Evolutionary conservation across 176 grass and related monocot species (phyloP).

Genomic region (Themeda triandra): DNA sequence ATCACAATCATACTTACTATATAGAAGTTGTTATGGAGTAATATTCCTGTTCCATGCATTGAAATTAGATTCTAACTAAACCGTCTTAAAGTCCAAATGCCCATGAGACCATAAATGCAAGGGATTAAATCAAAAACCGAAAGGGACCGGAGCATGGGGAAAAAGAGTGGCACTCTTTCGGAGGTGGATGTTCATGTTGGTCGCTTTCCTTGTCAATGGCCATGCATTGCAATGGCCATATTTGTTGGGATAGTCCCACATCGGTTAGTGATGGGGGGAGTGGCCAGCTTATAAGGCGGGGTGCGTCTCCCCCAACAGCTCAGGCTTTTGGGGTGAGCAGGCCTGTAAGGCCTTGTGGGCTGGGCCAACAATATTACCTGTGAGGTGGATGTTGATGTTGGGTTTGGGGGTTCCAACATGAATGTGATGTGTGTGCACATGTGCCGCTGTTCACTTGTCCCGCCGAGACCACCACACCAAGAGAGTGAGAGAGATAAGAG

Average conservation of each 20-base stretch:
- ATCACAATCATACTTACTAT: not conserved
- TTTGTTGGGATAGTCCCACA: too few species aligned
- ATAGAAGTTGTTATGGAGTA: not conserved
- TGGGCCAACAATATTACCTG: conserved; percentile 7
- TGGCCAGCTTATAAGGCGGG: too few species aligned
- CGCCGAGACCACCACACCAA: not conserved
- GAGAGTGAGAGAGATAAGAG: not conserved
- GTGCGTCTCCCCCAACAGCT: too few species aligned
- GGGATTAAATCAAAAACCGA: too few species aligned
- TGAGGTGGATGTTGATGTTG: too few species aligned
- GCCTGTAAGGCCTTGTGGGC: too few species aligned
- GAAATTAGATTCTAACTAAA: not conserved
- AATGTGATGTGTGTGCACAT: conserved; percentile 19
- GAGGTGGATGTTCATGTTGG: conserved; percentile 25
- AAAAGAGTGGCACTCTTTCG: conserved; percentile 33
- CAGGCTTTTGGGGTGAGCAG: too few species aligned
- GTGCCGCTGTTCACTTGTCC: conserved; percentile 10
- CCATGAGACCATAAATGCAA: too few species aligned
- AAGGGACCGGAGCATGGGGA: conserved; percentile 47
- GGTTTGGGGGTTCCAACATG: conserved; percentile 20
- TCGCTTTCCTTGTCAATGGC: conserved; percentile 13
- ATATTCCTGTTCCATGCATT: not conserved
- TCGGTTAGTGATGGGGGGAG: too few species aligned
- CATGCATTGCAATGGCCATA: conserved; percentile 15
- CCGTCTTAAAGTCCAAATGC: not conserved